Conservation (phyloP, 441 rosid species). For the Mallotus japonicus region DNA sequence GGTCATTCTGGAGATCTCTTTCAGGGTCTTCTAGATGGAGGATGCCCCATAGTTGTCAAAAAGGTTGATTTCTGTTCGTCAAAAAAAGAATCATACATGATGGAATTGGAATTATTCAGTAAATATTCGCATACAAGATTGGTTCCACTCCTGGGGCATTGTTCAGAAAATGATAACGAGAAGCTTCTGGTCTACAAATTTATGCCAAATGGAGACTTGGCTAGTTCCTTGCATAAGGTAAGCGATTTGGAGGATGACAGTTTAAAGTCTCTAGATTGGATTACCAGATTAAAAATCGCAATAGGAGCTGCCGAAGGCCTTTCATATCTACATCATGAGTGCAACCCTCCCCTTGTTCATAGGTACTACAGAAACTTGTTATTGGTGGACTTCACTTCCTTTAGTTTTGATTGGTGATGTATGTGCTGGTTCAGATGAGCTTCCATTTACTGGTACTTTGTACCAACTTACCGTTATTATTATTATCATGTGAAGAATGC, state of each 20-base stretch:
- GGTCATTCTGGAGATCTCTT: constrained; percentile 93
- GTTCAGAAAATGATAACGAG: constrained; percentile 67
- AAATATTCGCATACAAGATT: constrained; percentile 64
- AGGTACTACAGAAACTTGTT: constrained; percentile 47
- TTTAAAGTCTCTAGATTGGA: constrained; percentile 89
- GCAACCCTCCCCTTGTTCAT: constrained; percentile 84
- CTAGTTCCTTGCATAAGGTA: constrained; percentile 65
- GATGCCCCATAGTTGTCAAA: constrained; percentile 53
- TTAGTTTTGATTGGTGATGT: constrained; percentile 5
- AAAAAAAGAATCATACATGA: constrained; percentile 47
- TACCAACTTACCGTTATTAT: neutral
- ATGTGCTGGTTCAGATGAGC: constrained; percentile 6
- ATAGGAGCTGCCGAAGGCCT: constrained; percentile 91
- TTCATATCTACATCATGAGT: constrained; percentile 83
- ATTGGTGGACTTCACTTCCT: constrained; percentile 11
- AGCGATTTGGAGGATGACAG: constrained; percentile 45
- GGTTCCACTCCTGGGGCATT: constrained; percentile 82
- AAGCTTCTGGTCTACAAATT: constrained; percentile 76
- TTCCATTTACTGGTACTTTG: neutral
- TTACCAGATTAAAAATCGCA: constrained; percentile 93
- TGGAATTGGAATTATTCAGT: constrained; percentile 70
- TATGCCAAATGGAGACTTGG: constrained; percentile 83
- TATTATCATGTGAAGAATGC: constrained; percentile 1
- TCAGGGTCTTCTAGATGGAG: constrained; percentile 60
- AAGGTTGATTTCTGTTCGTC: constrained; percentile 45